These are phyloP conservation scores for Rutidosis leptorrhynchoides DNA, from an alignment of 129 eudicot genomes.

Conservation along the genomic window DNA sequence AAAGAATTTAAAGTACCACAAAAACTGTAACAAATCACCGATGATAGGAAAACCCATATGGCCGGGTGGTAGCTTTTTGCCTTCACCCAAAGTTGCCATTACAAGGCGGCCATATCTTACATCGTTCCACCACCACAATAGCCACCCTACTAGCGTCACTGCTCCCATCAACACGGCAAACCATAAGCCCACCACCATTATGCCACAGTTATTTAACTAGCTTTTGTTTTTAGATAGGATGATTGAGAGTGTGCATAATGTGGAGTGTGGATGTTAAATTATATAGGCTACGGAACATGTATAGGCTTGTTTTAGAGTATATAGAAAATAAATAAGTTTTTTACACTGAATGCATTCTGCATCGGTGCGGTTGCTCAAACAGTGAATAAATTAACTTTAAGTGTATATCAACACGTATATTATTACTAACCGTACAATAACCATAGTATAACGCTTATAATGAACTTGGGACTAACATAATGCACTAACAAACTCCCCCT, in stretches of 20 bases:
- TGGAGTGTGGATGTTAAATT: too few relatives aligned
- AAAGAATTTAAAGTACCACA: conserved; percentile 55
- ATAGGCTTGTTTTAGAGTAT: too few relatives aligned
- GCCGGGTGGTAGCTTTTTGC: conserved; percentile 53
- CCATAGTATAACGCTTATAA: too few relatives aligned
- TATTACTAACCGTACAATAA: too few relatives aligned
- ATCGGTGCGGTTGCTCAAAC: too few relatives aligned
- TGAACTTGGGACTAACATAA: too few relatives aligned
- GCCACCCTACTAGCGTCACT: conserved; percentile 33
- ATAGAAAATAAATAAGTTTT: too few relatives aligned
- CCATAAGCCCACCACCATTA: conserved; percentile 10
- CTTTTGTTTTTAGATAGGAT: background rate
- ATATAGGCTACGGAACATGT: too few relatives aligned
- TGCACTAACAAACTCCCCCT: too few relatives aligned
- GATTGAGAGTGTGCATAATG: background rate
- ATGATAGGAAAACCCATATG: conserved; percentile 56
- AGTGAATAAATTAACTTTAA: too few relatives aligned
- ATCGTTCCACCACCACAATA: conserved; percentile 63
- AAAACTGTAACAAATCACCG: conserved; percentile 50
- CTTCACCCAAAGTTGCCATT: conserved; percentile 20
- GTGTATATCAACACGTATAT: too few relatives aligned
- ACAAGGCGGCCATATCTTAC: conserved; percentile 28
- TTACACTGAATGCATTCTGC: too few relatives aligned
- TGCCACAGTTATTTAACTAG: background rate
- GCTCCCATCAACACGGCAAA: conserved; percentile 28